phyloP scores from a whole-genome alignment of 192 early-diverging fungal species.

The Rhizophagus sp. region DNA sequence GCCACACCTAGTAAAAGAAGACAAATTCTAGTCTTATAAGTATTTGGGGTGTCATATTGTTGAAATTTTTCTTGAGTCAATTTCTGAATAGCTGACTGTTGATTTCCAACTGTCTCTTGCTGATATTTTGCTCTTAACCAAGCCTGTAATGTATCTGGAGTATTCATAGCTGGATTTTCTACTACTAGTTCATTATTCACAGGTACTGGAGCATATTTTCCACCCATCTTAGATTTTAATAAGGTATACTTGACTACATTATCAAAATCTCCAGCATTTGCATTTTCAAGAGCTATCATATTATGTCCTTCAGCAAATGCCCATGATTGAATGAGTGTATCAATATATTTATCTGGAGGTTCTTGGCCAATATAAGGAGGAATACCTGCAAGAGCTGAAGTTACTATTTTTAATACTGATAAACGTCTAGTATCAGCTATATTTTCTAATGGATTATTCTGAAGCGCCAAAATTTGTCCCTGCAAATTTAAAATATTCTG shows the following conservation, averaged over 20 bases:
- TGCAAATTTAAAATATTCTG: too few species aligned
- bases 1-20: not conserved
- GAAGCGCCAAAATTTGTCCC: too few species aligned
- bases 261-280: too few species aligned
- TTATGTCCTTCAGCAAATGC: too few species aligned
- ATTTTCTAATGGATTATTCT: slow-evolving; percentile 18
- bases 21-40: slow-evolving; percentile 9
- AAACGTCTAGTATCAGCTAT: slow-evolving; percentile 8
- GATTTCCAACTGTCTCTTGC: not conserved
- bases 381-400: slow-evolving; percentile 17
- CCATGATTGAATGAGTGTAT: too few species aligned
- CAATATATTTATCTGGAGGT: too few species aligned
- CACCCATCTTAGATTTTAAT: too few species aligned
- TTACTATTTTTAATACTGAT: slow-evolving; percentile 12
- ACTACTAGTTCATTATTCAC: not conserved
- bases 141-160: not conserved
- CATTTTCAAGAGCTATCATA: too few species aligned
- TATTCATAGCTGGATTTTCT: not conserved
- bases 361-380: too few species aligned
- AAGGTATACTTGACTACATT: too few species aligned
- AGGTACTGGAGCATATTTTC: slow-evolving; percentile 14
- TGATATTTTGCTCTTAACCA: not conserved
- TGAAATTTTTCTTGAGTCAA: slow-evolving; percentile 13
- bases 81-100: not conserved
- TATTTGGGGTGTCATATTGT: not conserved